These are phyloP conservation scores for Boletus pseudo-olivaceus DNA, from an alignment of 768 basidiomycete species.

Conservation along the genomic window DNA sequence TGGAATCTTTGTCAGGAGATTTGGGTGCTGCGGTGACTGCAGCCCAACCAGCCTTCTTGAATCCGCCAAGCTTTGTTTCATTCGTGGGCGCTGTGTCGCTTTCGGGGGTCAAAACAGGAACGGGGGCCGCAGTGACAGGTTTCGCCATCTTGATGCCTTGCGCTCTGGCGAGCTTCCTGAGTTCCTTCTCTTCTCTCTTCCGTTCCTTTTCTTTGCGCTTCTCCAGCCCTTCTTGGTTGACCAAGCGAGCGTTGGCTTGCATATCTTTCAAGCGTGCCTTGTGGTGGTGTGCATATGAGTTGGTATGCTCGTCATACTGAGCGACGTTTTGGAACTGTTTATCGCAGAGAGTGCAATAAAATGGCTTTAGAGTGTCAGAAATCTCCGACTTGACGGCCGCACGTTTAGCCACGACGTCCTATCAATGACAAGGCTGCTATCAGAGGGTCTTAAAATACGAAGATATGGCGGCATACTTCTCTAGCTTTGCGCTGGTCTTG, in stretches of 20 bases:
- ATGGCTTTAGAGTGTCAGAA: slow-evolving; percentile 60
- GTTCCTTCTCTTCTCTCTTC: slow-evolving; percentile 80
- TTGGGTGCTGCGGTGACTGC: slow-evolving; percentile 25
- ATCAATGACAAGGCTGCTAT: neutral
- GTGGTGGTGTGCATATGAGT: slow-evolving; percentile 85
- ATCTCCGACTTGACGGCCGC: slow-evolving; percentile 68
- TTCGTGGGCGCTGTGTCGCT: slow-evolving; percentile 11
- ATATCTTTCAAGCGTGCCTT: slow-evolving; percentile 79
- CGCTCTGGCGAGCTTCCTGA: slow-evolving; percentile 79
- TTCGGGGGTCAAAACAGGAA: slow-evolving; percentile 16
- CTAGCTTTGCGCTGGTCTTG: slow-evolving; percentile 70
- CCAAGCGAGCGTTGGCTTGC: slow-evolving; percentile 70
- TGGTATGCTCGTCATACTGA: slow-evolving; percentile 87
- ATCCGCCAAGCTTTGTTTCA: slow-evolving; percentile 23
- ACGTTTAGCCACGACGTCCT: slow-evolving; percentile 65
- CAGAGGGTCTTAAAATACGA: slow-evolving; percentile 3
- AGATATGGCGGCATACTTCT: slow-evolving; percentile 46
- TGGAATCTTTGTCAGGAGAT: slow-evolving; percentile 9
- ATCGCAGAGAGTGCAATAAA: slow-evolving; percentile 81
- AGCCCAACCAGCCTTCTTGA: slow-evolving; percentile 53
- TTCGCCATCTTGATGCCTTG: slow-evolving; percentile 67
- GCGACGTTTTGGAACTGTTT: slow-evolving; percentile 86
- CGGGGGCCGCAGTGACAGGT: slow-evolving; percentile 22
- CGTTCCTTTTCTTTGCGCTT: slow-evolving; percentile 83
- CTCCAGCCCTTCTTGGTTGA: slow-evolving; percentile 63